Evolutionary conservation across 208 protist species (phyloP).

Genomic region (Spongospora subterranea): DNA sequence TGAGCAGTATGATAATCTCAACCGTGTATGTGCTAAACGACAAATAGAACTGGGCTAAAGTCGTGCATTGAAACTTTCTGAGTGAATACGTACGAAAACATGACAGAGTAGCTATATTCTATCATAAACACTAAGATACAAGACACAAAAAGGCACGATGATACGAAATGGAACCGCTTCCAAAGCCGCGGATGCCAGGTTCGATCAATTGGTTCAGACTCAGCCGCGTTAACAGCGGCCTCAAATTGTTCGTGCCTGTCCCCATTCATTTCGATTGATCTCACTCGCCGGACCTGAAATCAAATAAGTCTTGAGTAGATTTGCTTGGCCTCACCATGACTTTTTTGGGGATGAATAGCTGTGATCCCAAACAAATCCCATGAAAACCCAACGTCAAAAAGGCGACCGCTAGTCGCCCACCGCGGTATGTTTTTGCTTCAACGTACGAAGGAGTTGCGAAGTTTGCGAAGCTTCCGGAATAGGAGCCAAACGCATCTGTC

Average conservation of each 20-base stretch:
- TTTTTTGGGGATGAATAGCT: slow-evolving; percentile 13
- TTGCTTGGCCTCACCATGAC: background rate
- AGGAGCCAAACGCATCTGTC: background rate
- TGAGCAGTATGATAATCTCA: slow-evolving; percentile 22
- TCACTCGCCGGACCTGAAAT: slow-evolving; percentile 2
- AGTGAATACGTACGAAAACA: background rate
- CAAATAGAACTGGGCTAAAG: background rate
- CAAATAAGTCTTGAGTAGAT: background rate
- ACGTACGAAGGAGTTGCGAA: background rate
- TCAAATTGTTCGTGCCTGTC: slow-evolving; percentile 13
- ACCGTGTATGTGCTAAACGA: background rate
- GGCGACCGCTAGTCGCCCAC: background rate
- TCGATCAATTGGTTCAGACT: background rate
- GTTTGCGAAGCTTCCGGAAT: background rate
- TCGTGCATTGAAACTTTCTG: background rate
- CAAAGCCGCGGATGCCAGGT: background rate
- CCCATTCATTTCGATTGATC: background rate
- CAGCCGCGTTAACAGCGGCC: background rate
- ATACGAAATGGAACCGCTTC: slow-evolving; percentile 1
- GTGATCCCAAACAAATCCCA: background rate
- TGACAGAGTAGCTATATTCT: slow-evolving; percentile 19
- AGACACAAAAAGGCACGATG: background rate
- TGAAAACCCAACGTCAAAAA: background rate
- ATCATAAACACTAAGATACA: background rate
- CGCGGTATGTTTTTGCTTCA: background rate